Conservation (phyloP, 129 eudicot species). For the Chrysanthemum lavandulifolium region DNA sequence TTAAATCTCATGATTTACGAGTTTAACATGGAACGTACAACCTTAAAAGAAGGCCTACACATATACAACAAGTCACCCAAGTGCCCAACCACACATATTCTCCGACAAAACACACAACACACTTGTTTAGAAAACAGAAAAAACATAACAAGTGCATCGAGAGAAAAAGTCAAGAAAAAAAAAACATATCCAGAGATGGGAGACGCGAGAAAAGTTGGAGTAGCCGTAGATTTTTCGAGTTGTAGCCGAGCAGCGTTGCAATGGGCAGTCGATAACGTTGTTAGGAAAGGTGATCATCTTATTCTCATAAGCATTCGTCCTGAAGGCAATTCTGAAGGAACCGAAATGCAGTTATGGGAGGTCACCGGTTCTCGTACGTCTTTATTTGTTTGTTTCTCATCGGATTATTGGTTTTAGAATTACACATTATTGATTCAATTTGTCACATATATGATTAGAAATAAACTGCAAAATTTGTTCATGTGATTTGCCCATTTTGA, state of each 20-base stretch:
- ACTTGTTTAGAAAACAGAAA: not conserved
- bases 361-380: slow-evolving; percentile 85
- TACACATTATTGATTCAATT: not conserved
- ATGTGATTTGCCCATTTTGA: too few species aligned
- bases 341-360: slow-evolving; percentile 85
- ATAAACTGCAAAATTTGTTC: not conserved
- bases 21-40: too few species aligned
- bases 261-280: slow-evolving; percentile 71
- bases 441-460: not conserved
- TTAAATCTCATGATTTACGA: too few species aligned
- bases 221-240: slow-evolving; percentile 80
- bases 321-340: slow-evolving; percentile 45
- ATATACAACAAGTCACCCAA: not conserved
- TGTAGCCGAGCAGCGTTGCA: slow-evolving; percentile 60
- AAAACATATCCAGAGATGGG: slow-evolving; percentile 29
- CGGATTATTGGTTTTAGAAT: not conserved
- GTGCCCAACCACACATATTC: slow-evolving; percentile 11
- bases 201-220: slow-evolving; percentile 64
- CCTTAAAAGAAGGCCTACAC: too few species aligned
- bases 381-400: not conserved
- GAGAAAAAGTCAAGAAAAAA: not conserved
- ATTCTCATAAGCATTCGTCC: slow-evolving; percentile 60
- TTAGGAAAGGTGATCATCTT: slow-evolving; percentile 63
- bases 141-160: not conserved
- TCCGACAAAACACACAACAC: not conserved